A percentile compares a stretch with the other conserved stretches of the same genome.
Evolutionary conservation across 768 basidiomycete species (phyloP).

Genomic region (Dictyophora rubrovolvata): DNA sequence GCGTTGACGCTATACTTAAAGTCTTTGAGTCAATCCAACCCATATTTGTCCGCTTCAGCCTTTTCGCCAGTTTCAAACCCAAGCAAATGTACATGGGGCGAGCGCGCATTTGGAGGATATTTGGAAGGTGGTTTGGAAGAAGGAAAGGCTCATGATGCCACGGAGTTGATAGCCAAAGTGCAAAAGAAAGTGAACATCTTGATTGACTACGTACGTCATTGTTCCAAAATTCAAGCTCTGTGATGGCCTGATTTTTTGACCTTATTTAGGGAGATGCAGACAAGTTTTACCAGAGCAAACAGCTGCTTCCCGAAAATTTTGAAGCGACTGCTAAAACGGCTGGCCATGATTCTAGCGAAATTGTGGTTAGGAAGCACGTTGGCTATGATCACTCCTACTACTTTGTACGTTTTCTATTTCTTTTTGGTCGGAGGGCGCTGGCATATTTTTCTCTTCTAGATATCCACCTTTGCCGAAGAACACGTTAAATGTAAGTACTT

Average conservation of each 20-base stretch:
- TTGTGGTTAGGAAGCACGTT: slow-evolving; percentile 68
- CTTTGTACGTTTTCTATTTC: slow-evolving; percentile 43
- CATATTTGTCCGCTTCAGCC: slow-evolving; percentile 80
- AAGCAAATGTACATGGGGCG: slow-evolving; percentile 79
- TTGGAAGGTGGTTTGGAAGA: slow-evolving; percentile 68
- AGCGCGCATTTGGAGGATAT: slow-evolving; percentile 85
- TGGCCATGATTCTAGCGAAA: slow-evolving; percentile 64
- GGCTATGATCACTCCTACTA: slow-evolving; percentile 88
- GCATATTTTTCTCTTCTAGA: slow-evolving; percentile 30
- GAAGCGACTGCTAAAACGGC: slow-evolving; percentile 63
- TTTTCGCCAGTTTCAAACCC: slow-evolving; percentile 86
- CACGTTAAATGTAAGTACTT: slow-evolving; percentile 71
- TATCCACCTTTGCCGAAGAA: slow-evolving; percentile 82
- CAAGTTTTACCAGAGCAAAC: slow-evolving; percentile 74
- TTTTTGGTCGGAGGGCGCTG: neutral
- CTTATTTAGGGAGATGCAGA: slow-evolving; percentile 60
- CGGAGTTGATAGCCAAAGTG: slow-evolving; percentile 58
- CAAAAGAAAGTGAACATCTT: slow-evolving; percentile 66
- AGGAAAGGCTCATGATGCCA: slow-evolving; percentile 76
- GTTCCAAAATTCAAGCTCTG: neutral
- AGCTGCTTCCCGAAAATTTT: slow-evolving; percentile 88
- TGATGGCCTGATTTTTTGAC: neutral
- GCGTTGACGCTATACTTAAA: slow-evolving; percentile 84
- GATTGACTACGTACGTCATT: slow-evolving; percentile 62
- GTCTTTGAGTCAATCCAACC: slow-evolving; percentile 44